These are phyloP conservation scores for Orbilia quercus DNA, from an alignment of 2,329 filamentous ascomycete genomes.

Conservation along the genomic window DNA sequence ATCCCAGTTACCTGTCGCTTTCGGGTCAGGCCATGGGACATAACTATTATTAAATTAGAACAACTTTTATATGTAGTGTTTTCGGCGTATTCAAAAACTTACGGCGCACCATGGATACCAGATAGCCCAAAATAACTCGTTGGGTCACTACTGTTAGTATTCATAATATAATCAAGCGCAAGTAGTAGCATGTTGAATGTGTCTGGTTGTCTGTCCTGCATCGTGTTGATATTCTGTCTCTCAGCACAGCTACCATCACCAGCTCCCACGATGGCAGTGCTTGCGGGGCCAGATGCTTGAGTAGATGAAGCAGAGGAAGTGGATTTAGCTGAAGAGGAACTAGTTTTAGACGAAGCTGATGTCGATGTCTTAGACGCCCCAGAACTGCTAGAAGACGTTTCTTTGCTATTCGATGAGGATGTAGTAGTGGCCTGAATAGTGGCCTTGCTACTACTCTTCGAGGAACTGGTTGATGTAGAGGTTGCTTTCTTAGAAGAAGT, in stretches of 20 bases:
- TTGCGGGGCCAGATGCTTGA: not conserved
- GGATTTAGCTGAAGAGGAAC: not conserved
- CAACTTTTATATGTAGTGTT: not conserved
- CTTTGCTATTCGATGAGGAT: not conserved
- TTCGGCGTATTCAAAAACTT: slow-evolving; percentile 2
- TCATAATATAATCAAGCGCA: slow-evolving; percentile 24
- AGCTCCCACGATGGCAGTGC: slow-evolving; percentile 7
- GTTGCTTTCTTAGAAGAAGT: not conserved
- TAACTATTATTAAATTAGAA: slow-evolving; percentile 16
- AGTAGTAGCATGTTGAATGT: slow-evolving; percentile 37
- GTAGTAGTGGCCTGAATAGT: not conserved
- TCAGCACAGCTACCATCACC: slow-evolving; percentile 21
- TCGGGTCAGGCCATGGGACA: slow-evolving; percentile 23
- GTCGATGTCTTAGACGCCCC: not conserved
- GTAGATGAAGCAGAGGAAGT: not conserved
- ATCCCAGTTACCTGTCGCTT: slow-evolving; percentile 1
- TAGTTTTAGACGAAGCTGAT: too few species aligned
- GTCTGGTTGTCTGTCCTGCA: slow-evolving; percentile 16
- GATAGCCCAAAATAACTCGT: slow-evolving; percentile 33
- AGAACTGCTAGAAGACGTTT: not conserved
- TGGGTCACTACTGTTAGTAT: not conserved
- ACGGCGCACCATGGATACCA: slow-evolving; percentile 52
- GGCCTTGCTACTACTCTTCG: not conserved
- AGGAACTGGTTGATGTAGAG: not conserved
- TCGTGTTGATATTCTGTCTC: slow-evolving; percentile 14